Conservation (phyloP, 257 asterid genomes). For the Solanum chilense region DNA sequence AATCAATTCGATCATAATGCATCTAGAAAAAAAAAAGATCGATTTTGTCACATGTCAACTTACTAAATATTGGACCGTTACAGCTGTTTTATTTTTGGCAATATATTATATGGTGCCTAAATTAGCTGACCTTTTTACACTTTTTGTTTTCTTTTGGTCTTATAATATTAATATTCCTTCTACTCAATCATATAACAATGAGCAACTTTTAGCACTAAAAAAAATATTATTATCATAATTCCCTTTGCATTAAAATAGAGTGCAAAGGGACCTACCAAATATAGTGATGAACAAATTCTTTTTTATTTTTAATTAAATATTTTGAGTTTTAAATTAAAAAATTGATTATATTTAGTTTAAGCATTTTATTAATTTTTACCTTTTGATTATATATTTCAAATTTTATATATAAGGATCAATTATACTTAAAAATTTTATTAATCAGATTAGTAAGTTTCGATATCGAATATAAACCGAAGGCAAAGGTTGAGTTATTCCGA, state of each 20-base stretch:
- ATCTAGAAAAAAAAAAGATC: not conserved
- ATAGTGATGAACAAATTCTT: not conserved
- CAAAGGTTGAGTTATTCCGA: not conserved
- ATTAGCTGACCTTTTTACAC: not conserved
- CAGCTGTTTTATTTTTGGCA: not conserved
- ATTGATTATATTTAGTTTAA: no score
- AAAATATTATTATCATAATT: not conserved
- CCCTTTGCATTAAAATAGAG: not conserved
- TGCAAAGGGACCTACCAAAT: not conserved
- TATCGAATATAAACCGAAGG: not conserved
- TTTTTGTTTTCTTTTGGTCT: not conserved
- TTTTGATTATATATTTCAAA: no score
- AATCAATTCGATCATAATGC: not conserved
- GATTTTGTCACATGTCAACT: not conserved
- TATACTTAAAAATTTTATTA: no score
- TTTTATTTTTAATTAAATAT: no score
- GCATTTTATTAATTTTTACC: no score
- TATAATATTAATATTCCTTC: not conserved
- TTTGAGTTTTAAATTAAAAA: no score
- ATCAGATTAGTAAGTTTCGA: no score
- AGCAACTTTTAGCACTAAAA: not conserved
- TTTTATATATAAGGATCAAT: no score
- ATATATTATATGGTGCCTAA: not conserved
- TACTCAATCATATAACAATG: not conserved
- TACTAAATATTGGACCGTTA: not conserved